Base-by-base conservation (phyloP, 2,329 filamentous ascomycete genomes). In the Penicillium sp. region DNA sequence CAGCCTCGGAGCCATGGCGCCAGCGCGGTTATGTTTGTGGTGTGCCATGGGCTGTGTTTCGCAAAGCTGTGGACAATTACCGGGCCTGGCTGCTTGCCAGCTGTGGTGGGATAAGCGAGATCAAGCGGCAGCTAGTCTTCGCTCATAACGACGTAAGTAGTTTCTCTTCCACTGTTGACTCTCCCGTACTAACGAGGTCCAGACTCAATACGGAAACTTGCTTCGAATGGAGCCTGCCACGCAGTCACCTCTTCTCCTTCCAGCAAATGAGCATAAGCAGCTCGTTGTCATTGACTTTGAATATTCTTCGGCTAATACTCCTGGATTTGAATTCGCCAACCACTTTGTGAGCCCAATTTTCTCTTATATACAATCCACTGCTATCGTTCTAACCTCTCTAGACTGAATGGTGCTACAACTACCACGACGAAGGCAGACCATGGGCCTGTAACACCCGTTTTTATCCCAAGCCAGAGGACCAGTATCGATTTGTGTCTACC, bases 161-260 rank as follows among this genome's bases (percentile, higher is more conserved):
- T 8, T 36, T 37, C 14, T 19, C 29, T 14, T 16, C 24, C 14
- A 8, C 13, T 13, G 3, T 21, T 13, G 24, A 37, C 34, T 52
- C 14, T 3, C 18, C 8, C 11, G 31, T 54, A 49, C 66, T 71
- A 40, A 67, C 43, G 29, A 11, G 8, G 9, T 10, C 5, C 28
- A 96, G 91, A 96, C 94, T 4, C 94, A 99, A 86, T 97, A 99
- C 68, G 94, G 94, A 60, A 99, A 99, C 70, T 94, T 99, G 59
- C 85, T 99, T 46, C 91, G 92, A 33, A 78, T 88, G 71, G 84
- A 91, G 62, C 85, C 85, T 2, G 77, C 78, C 34, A 82, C 81
- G 45, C 88, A 92, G 64, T 97, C 92, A 0, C 94, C 93, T 0
- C 83, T 97, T 7, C 82, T 97, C 10, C 84, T 94, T 46, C 92